Evolutionary conservation across 331 rosid species (phyloP), one percentile per base, ranked within the genome.

Genomic region (Spiraea crenata): DNA sequence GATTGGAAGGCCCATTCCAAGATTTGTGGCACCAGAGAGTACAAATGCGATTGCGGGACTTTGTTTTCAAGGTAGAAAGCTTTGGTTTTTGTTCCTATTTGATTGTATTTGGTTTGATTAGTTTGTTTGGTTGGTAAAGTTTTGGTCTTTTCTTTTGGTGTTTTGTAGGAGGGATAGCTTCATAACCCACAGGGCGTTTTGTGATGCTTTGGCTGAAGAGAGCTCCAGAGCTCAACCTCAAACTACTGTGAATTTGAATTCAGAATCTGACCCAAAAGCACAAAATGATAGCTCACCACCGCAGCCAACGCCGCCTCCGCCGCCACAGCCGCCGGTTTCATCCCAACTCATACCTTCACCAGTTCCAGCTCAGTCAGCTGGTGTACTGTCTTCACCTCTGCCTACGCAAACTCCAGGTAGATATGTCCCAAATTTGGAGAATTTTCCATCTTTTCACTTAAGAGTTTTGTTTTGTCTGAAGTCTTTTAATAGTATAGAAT

Each of bases 1-100:
- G 98, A 92, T 84, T 92, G 98, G 92, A 92, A 92, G 71, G 98
- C 98, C 67, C 98, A 92, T 80, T 90, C 90, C 46, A 92, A 92
- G 79, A 88, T 92, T 68, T 92, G 98, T 71, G 98, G 96, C 25
- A 88, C 96, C 52, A 77, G 88, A 63, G 98, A 92, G 85, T 92
- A 92, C 71, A 92, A 87, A 76, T 92, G 98, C 80, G 96, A 92
- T 79, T 92, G 98, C 62, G 98, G 98, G 6, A 88, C 98, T 60
- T 41, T 90, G 73, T 92, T 92, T 72, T 88, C 92, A 17, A 92
- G 98, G 98, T 92, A 62, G 8, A 4, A 5, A 56, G 14, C 63
- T 40, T 8, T 3, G 14, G 4, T 37, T 63, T 49, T 19, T 38
- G 15, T 31, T 49, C 19, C 25, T n/a, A 1, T 35, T 31, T n/a